Base-by-base conservation (phyloP, 805 yeast species). In the Isabelozyma pseudorhagii region DNA sequence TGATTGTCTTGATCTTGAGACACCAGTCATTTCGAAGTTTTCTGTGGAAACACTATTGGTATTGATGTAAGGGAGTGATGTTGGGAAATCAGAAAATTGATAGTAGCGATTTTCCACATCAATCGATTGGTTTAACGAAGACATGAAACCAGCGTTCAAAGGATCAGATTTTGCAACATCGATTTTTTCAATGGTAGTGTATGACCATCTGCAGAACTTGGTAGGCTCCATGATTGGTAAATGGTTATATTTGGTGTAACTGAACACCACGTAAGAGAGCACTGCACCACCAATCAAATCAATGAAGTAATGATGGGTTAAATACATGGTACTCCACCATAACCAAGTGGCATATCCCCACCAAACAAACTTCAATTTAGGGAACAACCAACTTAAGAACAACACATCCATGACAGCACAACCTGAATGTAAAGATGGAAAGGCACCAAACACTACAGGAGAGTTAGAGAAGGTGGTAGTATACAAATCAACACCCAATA, bases 251-350 rank as follows among this genome's bases (percentile, higher is more conserved):
- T 83, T 84, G 47, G 89, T 83, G 57, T 84, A 79, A 53, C 80
- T 77, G 67, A 89, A 92, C 31, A 88, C 84, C 13, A 80, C 66
- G 51, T 84, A 78, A 0, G 96, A 83, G 49, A 94, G 74, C n/a
- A 83, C 79, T 1, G 97, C 93, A 18, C 99, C 99, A n/a, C 89
- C 93, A 61, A 89, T 89, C 47, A 93, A 80, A 65, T 93, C 98
- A 52, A 93, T 83, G 62, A 94, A 94, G 67, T 93, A 93, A 70
- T 93, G 99, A 69, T 93, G 99, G 0, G 97, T 93, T 61, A 93
- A 78, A 68, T 93, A 93, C 99, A 93, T 93, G 13, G 98, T 94
- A 46, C 94, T 81, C 96, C 97, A 94, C 98, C 98, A 93, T 57
- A 94, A 78, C 96, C 96, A 90, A 54, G 83, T 71, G n/a, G 90